phyloP scores from a whole-genome alignment of 2,329 filamentous ascomycete species.

The Rhytidhysteron rufulum region DNA sequence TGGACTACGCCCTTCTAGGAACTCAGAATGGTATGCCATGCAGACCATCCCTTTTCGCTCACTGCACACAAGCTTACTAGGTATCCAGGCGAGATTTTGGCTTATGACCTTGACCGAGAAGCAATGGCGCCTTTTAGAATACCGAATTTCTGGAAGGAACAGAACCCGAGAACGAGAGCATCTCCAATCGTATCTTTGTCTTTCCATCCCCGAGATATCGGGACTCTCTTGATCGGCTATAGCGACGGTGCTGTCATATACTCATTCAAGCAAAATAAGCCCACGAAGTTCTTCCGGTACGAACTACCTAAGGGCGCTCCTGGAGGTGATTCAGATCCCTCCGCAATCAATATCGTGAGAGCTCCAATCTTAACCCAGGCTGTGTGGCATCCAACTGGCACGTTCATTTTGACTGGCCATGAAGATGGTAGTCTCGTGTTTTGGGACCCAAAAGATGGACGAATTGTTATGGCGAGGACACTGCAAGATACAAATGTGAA shows the following conservation, averaged over 20 bases:
- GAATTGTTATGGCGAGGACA: conserved; percentile 78
- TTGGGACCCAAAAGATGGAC: conserved; percentile 89
- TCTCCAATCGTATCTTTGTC: conserved; percentile 71
- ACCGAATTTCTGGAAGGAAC: conserved; percentile 79
- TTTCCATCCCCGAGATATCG: conserved; percentile 88
- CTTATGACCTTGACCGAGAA: conserved; percentile 89
- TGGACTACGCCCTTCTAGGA: conserved; percentile 91
- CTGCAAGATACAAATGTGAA: conserved; percentile 71
- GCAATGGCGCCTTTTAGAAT: conserved; percentile 73
- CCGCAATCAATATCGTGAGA: conserved; percentile 58
- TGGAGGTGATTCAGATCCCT: conserved; percentile 67
- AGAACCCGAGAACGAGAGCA: conserved; percentile 63
- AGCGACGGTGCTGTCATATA: conserved; percentile 82
- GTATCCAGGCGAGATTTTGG: conserved; percentile 67
- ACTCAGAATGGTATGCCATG: conserved; percentile 62
- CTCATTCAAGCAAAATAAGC: conserved; percentile 86
- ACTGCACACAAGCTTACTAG: conserved; percentile 2
- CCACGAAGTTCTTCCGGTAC: conserved; percentile 79
- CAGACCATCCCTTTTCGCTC: not conserved
- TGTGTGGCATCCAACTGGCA: conserved; percentile 91
- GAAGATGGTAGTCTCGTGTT: conserved; percentile 90
- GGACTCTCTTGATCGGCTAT: conserved; percentile 88
- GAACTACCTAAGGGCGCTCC: conserved; percentile 75
- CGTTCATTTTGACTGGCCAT: conserved; percentile 80
- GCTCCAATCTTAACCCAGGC: conserved; percentile 76